Percentiles rank a stretch among this genome's conserved stretches.
These are phyloP conservation scores for Sphagnum fallax DNA, from an alignment of 228 moss, liverwort and hornwort genomes.

Conservation along the genomic window DNA sequence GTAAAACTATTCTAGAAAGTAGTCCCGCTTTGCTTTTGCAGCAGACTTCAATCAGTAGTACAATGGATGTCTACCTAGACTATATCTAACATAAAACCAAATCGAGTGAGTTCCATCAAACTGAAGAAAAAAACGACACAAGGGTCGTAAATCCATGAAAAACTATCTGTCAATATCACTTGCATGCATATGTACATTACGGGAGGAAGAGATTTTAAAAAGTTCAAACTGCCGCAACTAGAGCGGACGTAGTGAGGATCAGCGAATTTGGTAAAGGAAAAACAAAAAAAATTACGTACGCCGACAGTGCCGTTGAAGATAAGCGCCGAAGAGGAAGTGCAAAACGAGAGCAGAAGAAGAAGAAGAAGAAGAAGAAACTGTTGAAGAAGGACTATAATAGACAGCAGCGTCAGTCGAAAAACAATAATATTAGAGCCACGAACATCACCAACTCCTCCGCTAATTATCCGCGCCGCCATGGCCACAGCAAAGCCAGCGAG, in stretches of 20 bases:
- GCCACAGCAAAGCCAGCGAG: too few relatives aligned
- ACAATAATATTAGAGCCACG: too few relatives aligned
- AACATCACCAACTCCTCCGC: too few relatives aligned
- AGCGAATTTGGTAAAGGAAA: neutral
- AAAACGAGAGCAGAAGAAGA: constrained; percentile 10
- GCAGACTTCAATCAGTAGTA: too few relatives aligned
- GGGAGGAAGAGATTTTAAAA: too few relatives aligned
- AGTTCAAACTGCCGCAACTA: neutral
- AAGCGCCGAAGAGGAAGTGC: constrained; percentile 14
- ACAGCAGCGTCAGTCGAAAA: too few relatives aligned
- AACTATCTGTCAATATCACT: neutral
- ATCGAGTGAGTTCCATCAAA: neutral
- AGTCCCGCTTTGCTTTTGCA: too few relatives aligned
- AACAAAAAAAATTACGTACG: neutral
- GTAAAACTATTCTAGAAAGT: too few relatives aligned
- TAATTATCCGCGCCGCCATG: too few relatives aligned
- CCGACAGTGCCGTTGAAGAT: constrained; percentile 10
- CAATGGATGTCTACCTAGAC: too few relatives aligned
- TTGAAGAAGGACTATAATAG: too few relatives aligned
- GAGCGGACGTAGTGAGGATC: neutral
- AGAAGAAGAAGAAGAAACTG: neutral
- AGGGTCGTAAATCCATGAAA: neutral
- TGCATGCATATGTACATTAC: neutral
- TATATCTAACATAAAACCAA: neutral
- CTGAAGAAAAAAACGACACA: neutral